Percentiles rank a stretch among this genome's conserved stretches.
Evolutionary conservation across 345 rosid genomes (phyloP).

Genomic region (Rhodomyrtus tomentosa): DNA sequence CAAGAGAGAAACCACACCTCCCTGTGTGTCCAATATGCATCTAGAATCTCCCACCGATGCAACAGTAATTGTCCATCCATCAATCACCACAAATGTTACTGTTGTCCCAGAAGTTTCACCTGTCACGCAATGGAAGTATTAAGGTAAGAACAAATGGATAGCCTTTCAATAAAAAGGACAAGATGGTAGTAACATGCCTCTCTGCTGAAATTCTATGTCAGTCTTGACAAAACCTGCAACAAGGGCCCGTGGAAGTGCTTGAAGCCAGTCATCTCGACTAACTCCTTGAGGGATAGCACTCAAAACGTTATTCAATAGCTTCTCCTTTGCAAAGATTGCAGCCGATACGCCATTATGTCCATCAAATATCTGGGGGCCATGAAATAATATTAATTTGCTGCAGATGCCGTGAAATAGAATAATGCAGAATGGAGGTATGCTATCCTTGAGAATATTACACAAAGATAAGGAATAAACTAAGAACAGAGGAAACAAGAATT

Average conservation of each 20-base stretch:
- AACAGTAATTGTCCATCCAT: conserved; percentile 98
- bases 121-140: conserved; percentile 5
- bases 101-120: conserved; percentile 99
- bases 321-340: conserved; percentile 89
- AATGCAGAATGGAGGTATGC: not conserved
- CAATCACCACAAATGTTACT: conserved; percentile 89
- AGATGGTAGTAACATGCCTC: conserved; percentile 29
- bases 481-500: not conserved
- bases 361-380: conserved; percentile 59
- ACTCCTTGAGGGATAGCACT: conserved; percentile 77
- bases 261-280: conserved; percentile 94
- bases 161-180: not conserved
- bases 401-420: not conserved
- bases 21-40: conserved; percentile 95
- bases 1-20: conserved; percentile 87
- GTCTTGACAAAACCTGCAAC: conserved; percentile 99
- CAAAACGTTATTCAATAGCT: conserved; percentile 66
- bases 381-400: not conserved
- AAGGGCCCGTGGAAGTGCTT: conserved; percentile 90
- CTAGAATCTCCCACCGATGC: conserved; percentile 99
- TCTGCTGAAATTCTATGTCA: conserved; percentile 96
- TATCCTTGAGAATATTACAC: not conserved
- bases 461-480: not conserved
- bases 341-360: conserved; percentile 99
- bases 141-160: conserved; percentile 5